These are phyloP conservation scores for Cutaneotrichosporon cavernicola DNA, from an alignment of 1,284 basidiomycete genomes.

Conservation along the genomic window DNA sequence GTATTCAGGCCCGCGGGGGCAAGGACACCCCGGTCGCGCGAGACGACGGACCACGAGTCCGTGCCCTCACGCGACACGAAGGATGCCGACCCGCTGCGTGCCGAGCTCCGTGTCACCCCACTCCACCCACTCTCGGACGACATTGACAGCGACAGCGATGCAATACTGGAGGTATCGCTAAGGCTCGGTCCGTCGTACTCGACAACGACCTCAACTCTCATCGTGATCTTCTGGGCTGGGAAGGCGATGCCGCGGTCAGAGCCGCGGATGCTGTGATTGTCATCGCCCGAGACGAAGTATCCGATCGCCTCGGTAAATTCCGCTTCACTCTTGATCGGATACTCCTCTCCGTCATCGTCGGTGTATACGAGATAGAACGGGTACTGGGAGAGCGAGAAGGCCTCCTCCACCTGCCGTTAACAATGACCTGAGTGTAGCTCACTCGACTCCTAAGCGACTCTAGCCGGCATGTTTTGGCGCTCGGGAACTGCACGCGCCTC, in stretches of 20 bases:
- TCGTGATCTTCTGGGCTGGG: conserved; percentile 61
- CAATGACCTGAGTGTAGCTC: conserved; percentile 28
- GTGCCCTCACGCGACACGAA: conserved; percentile 2
- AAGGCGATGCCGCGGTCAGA: background rate
- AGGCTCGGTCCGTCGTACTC: conserved; percentile 89
- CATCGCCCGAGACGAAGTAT: conserved; percentile 70
- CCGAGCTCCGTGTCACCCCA: conserved; percentile 2
- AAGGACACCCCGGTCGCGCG: background rate
- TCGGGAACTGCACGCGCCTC: conserved; percentile 72
- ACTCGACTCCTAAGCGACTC: conserved; percentile 69
- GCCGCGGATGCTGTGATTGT: conserved; percentile 68
- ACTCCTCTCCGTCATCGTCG: conserved; percentile 78
- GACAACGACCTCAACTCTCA: conserved; percentile 70
- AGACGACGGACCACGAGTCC: background rate
- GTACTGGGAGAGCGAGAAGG: conserved; percentile 69
- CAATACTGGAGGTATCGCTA: conserved; percentile 77
- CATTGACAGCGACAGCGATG: conserved; percentile 36
- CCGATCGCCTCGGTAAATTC: conserved; percentile 80
- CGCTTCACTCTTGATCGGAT: conserved; percentile 64
- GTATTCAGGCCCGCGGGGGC: background rate
- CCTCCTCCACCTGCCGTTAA: conserved; percentile 67
- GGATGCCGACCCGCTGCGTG: background rate
- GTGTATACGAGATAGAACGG: conserved; percentile 73
- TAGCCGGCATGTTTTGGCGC: conserved; percentile 71
- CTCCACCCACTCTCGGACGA: conserved; percentile 17